These are phyloP conservation scores for Pythium aquatile DNA, from an alignment of 352 stramenopile species.

Conservation along the genomic window DNA sequence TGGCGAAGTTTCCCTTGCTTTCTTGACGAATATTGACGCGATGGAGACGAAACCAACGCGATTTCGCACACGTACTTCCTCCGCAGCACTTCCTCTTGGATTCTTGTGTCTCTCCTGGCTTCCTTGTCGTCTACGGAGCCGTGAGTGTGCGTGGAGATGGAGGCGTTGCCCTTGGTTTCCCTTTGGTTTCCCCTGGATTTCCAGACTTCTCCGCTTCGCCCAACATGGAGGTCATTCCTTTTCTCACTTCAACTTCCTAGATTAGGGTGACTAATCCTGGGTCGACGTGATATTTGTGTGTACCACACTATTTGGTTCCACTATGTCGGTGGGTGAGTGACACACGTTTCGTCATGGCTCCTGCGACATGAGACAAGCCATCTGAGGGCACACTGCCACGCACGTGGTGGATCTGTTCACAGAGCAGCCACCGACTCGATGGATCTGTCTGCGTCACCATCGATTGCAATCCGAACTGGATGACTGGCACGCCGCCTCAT, in stretches of 20 bases:
- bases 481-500: slow-evolving; percentile 1
- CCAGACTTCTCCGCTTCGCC: background rate
- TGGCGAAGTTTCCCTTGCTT: background rate
- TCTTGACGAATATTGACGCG: background rate
- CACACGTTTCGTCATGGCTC: background rate
- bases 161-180: slow-evolving; percentile 4
- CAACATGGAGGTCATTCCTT: slow-evolving; percentile 2
- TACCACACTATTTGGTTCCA: background rate
- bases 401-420: slow-evolving; percentile 3
- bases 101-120: background rate
- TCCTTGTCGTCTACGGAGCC: background rate
- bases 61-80: background rate
- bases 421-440: slow-evolving; percentile 1
- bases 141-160: background rate
- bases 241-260: slow-evolving; percentile 29
- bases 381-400: background rate
- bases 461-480: background rate
- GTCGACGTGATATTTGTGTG: background rate
- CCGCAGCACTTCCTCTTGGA: background rate
- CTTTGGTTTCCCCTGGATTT: slow-evolving; percentile 1
- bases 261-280: slow-evolving; percentile 13
- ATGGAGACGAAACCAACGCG: background rate
- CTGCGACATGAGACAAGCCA: slow-evolving; percentile 10
- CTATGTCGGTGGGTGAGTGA: background rate
- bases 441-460: slow-evolving; percentile 4